These are phyloP conservation scores for Mortierella sp. DNA, from an alignment of 371 early-diverging fungal genomes.

Conservation along the genomic window DNA sequence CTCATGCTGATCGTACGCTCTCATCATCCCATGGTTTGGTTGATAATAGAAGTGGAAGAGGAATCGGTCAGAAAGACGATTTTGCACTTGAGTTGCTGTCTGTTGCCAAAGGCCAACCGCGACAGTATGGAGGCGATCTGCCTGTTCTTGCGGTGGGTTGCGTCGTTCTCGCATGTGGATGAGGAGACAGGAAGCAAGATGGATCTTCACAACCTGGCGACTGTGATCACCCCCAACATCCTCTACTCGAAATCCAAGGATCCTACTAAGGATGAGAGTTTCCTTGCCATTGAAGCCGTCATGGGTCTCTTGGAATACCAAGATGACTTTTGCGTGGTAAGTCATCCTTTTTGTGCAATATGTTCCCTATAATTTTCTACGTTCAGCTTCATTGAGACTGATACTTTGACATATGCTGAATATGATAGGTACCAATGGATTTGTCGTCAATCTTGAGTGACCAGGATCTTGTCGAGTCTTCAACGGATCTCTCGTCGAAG, in stretches of 20 bases:
- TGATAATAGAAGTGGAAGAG: slow-evolving; percentile 63
- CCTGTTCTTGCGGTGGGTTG: slow-evolving; percentile 87
- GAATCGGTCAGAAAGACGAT: slow-evolving; percentile 64
- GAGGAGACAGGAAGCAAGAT: slow-evolving; percentile 88
- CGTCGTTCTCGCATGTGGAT: slow-evolving; percentile 73
- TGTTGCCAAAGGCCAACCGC: slow-evolving; percentile 92
- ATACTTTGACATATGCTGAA: background rate
- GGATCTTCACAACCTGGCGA: slow-evolving; percentile 91
- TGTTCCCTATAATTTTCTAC: too few relatives aligned
- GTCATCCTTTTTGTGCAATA: background rate
- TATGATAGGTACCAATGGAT: slow-evolving; percentile 73
- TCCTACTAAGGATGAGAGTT: slow-evolving; percentile 82
- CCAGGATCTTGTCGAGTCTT: slow-evolving; percentile 69
- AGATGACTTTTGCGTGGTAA: slow-evolving; percentile 82
- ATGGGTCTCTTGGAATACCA: slow-evolving; percentile 80
- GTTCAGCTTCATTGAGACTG: too few relatives aligned
- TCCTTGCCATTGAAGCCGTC: slow-evolving; percentile 81
- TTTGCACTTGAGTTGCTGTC: slow-evolving; percentile 83
- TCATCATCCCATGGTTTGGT: background rate
- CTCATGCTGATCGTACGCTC: background rate
- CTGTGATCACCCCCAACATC: slow-evolving; percentile 94
- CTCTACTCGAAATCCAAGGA: slow-evolving; percentile 89
- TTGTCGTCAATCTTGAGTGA: slow-evolving; percentile 72
- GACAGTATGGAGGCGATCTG: slow-evolving; percentile 92
- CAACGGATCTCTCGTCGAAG: slow-evolving; percentile 70